These are phyloP conservation scores for Cyclotella choctawhatcheeana DNA, from an alignment of 108 stramenopile species.

Conservation along the genomic window DNA sequence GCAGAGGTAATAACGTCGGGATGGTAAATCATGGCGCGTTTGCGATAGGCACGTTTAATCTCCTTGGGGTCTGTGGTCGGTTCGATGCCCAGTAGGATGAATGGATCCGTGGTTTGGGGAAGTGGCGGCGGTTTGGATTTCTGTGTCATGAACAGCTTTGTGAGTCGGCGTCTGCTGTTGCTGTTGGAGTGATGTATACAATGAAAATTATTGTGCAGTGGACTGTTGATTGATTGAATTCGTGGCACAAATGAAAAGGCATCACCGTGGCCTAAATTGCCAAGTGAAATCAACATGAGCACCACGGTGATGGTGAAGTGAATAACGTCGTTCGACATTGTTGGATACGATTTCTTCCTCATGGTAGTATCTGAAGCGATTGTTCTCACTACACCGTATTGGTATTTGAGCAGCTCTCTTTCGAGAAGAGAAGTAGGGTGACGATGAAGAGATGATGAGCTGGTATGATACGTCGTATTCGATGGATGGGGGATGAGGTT, in stretches of 20 bases:
- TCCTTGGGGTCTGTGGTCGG: constrained; percentile 64
- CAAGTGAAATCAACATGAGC: background rate
- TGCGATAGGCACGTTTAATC: constrained; percentile 82
- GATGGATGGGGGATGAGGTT: no score
- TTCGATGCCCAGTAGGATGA: constrained; percentile 52
- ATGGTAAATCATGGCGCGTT: constrained; percentile 81
- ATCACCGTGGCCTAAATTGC: background rate
- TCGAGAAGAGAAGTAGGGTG: no score
- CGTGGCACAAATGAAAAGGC: background rate
- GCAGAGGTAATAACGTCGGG: constrained; percentile 71
- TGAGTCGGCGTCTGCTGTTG: background rate
- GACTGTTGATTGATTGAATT: background rate
- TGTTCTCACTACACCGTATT: no score
- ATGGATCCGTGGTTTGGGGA: constrained; percentile 51
- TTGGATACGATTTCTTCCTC: no score
- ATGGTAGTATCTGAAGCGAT: no score
- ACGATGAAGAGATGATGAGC: no score
- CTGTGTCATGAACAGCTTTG: background rate
- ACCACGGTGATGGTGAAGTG: background rate
- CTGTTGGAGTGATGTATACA: background rate
- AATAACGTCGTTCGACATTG: background rate
- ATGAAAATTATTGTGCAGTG: no score
- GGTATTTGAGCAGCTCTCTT: no score
- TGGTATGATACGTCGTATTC: no score
- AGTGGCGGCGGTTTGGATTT: constrained; percentile 45